These are phyloP conservation scores for Penicillium verrucosum DNA, from an alignment of 2,329 filamentous ascomycete species.

Conservation along the genomic window DNA sequence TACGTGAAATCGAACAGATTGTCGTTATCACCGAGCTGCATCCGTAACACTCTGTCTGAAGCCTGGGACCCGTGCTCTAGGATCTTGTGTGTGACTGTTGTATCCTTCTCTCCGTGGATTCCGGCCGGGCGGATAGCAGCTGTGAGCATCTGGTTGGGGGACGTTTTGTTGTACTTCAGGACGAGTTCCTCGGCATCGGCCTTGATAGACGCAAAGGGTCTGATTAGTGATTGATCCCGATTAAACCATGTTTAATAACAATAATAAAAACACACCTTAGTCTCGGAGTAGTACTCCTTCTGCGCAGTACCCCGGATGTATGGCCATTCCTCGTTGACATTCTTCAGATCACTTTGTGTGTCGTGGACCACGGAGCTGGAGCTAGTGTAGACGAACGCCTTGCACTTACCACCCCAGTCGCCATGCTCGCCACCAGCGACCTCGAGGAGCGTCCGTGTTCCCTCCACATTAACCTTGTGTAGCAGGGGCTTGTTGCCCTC, in stretches of 20 bases:
- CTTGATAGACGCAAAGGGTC: constrained; percentile 36
- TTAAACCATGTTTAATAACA: constrained; percentile 25
- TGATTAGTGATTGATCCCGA: constrained; percentile 1
- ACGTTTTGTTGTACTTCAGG: constrained; percentile 67
- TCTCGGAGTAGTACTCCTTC: constrained; percentile 82
- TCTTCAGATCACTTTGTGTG: constrained; percentile 71
- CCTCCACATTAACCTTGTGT: constrained; percentile 81
- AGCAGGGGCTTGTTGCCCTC: constrained; percentile 59
- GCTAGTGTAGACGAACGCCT: constrained; percentile 85
- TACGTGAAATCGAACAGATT: constrained; percentile 72
- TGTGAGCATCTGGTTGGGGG: constrained; percentile 64
- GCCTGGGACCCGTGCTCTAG: constrained; percentile 64
- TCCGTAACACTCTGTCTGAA: constrained; percentile 60
- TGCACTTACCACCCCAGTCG: constrained; percentile 59
- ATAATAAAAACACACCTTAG: constrained; percentile 60
- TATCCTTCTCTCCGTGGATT: constrained; percentile 88
- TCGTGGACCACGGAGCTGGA: constrained; percentile 85
- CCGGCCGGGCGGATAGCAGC: constrained; percentile 78
- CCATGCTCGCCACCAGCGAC: constrained; percentile 67
- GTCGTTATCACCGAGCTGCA: constrained; percentile 74
- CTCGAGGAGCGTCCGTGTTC: constrained; percentile 66
- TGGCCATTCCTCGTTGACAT: constrained; percentile 81
- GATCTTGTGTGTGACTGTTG: constrained; percentile 69
- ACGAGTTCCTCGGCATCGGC: constrained; percentile 79
- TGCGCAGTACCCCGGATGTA: constrained; percentile 68